Evolutionary conservation across 257 asterid genomes (phyloP).

Genomic region (Solanum pennellii): DNA sequence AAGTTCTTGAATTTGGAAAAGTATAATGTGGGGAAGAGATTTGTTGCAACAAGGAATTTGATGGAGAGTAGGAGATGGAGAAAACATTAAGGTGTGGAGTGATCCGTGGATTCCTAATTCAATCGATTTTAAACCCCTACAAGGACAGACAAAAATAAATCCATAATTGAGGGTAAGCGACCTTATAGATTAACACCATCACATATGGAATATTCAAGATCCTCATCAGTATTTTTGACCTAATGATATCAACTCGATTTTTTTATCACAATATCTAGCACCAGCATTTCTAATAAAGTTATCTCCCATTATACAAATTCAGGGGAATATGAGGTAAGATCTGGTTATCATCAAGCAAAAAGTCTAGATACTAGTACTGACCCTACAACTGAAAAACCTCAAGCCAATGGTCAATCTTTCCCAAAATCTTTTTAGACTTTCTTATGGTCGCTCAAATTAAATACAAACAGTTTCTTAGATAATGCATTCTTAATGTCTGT

Average conservation of each 20-base stretch:
- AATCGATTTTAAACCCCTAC: not conserved
- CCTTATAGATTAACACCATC: not conserved
- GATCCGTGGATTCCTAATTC: not conserved
- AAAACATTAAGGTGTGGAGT: not conserved
- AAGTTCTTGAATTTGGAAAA: too few relatives aligned
- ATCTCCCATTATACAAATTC: not conserved
- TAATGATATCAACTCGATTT: not conserved
- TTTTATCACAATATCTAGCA: not conserved
- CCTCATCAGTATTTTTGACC: not conserved
- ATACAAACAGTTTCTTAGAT: too few relatives aligned
- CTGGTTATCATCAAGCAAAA: not conserved
- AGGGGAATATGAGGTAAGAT: not conserved
- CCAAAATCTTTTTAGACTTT: not conserved
- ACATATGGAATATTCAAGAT: not conserved
- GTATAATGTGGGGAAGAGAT: not conserved
- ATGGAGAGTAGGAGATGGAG: not conserved
- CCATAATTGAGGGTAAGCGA: not conserved
- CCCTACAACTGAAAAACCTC: not conserved
- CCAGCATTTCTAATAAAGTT: not conserved
- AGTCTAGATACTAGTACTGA: not conserved
- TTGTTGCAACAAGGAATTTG: not conserved
- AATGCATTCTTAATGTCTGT: too few relatives aligned
- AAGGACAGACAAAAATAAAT: not conserved
- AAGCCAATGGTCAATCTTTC: not conserved
- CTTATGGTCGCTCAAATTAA: too few relatives aligned